phyloP scores from a whole-genome alignment of 306 rosid genomes.

The Prinsepia uniflora region DNA sequence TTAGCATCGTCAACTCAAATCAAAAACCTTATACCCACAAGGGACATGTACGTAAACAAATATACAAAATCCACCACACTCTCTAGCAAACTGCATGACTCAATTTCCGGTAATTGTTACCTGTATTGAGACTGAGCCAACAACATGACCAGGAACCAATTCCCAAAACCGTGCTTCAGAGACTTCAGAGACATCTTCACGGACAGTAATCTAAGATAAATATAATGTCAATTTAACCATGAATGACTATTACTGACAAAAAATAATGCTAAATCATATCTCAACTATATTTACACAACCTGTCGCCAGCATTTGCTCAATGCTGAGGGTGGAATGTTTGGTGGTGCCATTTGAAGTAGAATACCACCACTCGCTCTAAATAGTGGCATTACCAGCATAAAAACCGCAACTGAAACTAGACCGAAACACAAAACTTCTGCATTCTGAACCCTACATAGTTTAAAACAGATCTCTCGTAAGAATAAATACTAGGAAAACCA shows the following conservation, averaged over 20 bases:
- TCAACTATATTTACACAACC: conserved; percentile 41
- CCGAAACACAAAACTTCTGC: conserved; percentile 95
- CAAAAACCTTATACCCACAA: conserved; percentile 8
- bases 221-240: not conserved
- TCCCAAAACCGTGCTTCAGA: conserved; percentile 89
- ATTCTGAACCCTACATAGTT: conserved; percentile 77
- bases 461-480: conserved; percentile 19
- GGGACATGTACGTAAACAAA: too few relatives aligned
- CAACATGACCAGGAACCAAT: conserved; percentile 84
- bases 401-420: conserved; percentile 79
- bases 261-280: not conserved
- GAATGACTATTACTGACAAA: conserved; percentile 7
- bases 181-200: conserved; percentile 72
- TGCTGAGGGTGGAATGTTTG: conserved; percentile 81
- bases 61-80: too few relatives aligned
- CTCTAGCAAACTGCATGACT: not conserved
- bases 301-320: conserved; percentile 90
- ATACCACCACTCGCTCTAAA: conserved; percentile 85
- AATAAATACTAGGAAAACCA: conserved; percentile 16
- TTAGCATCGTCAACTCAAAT: conserved; percentile 21
- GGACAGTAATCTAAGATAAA: conserved; percentile 54
- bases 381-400: conserved; percentile 90
- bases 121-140: conserved; percentile 75
- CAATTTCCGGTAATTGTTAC: conserved; percentile 22
- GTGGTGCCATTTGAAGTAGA: conserved; percentile 97